Evolutionary conservation across 306 rosid species (phyloP), one percentile per base, ranked within the genome.

Genomic region (Calophaca sinica): DNA sequence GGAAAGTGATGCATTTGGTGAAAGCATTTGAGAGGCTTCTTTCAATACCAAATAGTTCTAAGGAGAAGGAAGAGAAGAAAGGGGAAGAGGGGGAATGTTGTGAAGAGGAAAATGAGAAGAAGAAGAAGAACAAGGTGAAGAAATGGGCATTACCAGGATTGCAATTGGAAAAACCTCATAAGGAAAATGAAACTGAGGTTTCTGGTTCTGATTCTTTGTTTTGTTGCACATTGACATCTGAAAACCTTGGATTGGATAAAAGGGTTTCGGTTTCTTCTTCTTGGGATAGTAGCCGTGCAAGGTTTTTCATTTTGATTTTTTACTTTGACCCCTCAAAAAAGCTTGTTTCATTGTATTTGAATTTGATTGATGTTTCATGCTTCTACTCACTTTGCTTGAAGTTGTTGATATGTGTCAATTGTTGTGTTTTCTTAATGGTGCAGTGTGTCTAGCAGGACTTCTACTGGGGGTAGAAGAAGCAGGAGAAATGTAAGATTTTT

Each of bases 121-220:
- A 54, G 10, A 14, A 38, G 28, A 70, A 81, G 51, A 68, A 78
- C 79, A 84, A 80, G 80, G 83, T 77, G 7, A 61, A 58, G 82
- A 92, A 90, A 85, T 90, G 97, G 99, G 92, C 98, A 63, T 83
- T 96, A 61, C 97, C 96, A 2, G 99, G 99, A 41, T 77, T 91
- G 79, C 96, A 85, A 51, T 44, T 26, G 49, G 48, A 33, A 36
- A 42, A 64, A 15, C 80, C 62, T 2, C 67, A 57, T 4, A 78
- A 66, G 51, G 89, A 48, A 73, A 62, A 26, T 28, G 90, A 87
- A 81, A 54, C 73, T 1, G 85, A 64, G 67, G 81, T 60, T 68
- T 74, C 51, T 31, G 29, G 52, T 74, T 35, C 61, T 33, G 31
- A 32, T 5, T 81, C 89, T 28, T 87, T 88, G 39, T 81, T 90